Conservation (phyloP, 345 rosid species). For the Murraya paniculata region DNA sequence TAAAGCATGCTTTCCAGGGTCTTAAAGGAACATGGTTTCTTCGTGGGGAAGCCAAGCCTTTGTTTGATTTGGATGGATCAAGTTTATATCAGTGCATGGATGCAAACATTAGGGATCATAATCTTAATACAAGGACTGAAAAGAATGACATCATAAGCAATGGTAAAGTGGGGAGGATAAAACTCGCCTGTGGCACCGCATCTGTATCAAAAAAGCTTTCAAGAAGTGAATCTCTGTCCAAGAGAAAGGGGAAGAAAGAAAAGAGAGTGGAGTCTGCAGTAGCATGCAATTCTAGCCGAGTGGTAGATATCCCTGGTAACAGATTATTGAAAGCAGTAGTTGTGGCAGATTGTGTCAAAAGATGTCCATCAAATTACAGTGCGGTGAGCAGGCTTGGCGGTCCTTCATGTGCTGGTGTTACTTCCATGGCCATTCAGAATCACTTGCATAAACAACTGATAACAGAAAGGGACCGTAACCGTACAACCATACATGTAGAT, state of each 20-base stretch:
- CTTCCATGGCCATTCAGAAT: constrained; percentile 13
- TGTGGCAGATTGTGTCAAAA: neutral
- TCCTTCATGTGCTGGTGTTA: neutral
- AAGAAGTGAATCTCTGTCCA: neutral
- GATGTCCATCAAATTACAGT: neutral
- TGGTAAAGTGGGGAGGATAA: neutral
- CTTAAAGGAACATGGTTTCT: constrained; percentile 42
- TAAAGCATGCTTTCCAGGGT: constrained; percentile 45
- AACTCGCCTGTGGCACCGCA: neutral
- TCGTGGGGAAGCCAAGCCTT: constrained; percentile 24
- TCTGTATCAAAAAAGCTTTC: neutral
- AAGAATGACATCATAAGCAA: neutral
- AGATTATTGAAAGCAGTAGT: constrained; percentile 2
- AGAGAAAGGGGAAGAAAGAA: constrained; percentile 14
- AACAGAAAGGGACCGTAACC: constrained; percentile 1
- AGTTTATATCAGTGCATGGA: constrained; percentile 5
- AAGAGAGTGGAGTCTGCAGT: neutral
- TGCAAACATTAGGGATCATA: constrained; percentile 10
- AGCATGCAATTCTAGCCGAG: neutral
- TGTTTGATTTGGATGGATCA: constrained; percentile 15
- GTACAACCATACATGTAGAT: neutral
- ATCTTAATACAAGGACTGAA: neutral
- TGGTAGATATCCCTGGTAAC: constrained; percentile 11
- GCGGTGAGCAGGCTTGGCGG: neutral
- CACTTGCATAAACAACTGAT: constrained; percentile 13